Conservation (phyloP, 495 filamentous ascomycete genomes). For the Jackrogersella multiformis region DNA sequence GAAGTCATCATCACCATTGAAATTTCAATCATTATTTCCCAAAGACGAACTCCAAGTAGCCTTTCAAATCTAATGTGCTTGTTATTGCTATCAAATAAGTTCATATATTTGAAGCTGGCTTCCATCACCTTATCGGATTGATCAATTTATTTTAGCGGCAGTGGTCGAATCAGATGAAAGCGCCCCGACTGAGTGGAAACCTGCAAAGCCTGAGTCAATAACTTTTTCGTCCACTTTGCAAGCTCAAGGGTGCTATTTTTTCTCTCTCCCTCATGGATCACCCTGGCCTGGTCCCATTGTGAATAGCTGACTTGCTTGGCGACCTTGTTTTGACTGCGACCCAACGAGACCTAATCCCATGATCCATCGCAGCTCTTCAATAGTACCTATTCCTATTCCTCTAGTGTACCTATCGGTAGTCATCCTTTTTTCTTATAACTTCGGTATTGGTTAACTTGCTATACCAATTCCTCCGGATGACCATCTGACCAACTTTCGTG, state of each 20-base stretch:
- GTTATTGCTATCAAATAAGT: conserved; percentile 1
- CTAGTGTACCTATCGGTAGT: background rate
- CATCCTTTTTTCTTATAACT: background rate
- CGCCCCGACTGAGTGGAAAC: conserved; percentile 35
- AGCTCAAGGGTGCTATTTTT: conserved; percentile 18
- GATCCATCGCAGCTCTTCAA: conserved; percentile 23
- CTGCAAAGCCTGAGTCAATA: conserved; percentile 38
- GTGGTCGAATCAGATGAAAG: conserved; percentile 12
- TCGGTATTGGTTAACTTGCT: background rate
- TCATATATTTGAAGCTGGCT: conserved; percentile 12
- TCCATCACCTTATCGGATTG: conserved; percentile 9
- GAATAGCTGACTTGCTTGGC: conserved; percentile 40
- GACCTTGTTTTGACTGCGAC: conserved; percentile 32
- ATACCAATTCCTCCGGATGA: conserved; percentile 23
- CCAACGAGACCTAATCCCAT: conserved; percentile 7
- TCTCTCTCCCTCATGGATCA: conserved; percentile 42
- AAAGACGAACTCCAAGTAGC: background rate
- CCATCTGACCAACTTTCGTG: conserved; percentile 18
- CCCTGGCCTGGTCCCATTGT: conserved; percentile 37
- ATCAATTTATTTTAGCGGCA: too few species aligned
- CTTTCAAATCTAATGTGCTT: conserved; percentile 3
- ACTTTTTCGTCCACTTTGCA: conserved; percentile 27
- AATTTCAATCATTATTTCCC: conserved; percentile 3
- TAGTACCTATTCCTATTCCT: conserved; percentile 4
- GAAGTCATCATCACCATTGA: conserved; percentile 14